These are phyloP conservation scores for Colletotrichum sp. DNA, from an alignment of 2,329 filamentous ascomycete species.

Conservation along the genomic window DNA sequence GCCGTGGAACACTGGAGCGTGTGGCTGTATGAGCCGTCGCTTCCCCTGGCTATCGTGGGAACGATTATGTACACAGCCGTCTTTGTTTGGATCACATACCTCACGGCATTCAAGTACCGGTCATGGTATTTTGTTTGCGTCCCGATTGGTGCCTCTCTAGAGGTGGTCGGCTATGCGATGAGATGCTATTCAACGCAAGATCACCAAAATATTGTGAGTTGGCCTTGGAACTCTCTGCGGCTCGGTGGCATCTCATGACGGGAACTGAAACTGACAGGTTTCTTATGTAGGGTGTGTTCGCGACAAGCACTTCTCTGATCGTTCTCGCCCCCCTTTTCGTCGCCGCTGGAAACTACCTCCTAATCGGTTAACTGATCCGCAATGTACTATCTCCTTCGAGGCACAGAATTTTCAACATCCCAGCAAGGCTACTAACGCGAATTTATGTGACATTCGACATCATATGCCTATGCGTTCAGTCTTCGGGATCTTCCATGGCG, in stretches of 20 bases:
- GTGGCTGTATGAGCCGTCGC: slow-evolving; percentile 50
- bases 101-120: slow-evolving; percentile 44
- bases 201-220: slow-evolving; percentile 33
- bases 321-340: slow-evolving; percentile 54
- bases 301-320: slow-evolving; percentile 43
- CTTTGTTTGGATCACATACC: slow-evolving; percentile 40
- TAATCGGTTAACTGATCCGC: slow-evolving; percentile 51
- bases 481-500: slow-evolving; percentile 47
- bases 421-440: slow-evolving; percentile 42
- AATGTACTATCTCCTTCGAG: slow-evolving; percentile 35
- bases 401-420: slow-evolving; percentile 40
- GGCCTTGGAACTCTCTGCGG: not conserved
- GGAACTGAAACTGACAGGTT: not conserved
- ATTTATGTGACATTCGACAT: slow-evolving; percentile 52
- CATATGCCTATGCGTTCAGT: slow-evolving; percentile 48
- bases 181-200: slow-evolving; percentile 40
- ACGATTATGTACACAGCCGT: slow-evolving; percentile 44
- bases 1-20: slow-evolving; percentile 23
- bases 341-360: slow-evolving; percentile 55
- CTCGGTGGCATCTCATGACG: not conserved
- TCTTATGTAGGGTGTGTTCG: slow-evolving; percentile 35
- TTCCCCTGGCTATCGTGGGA: slow-evolving; percentile 45
- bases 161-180: slow-evolving; percentile 46
- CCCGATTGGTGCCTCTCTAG: slow-evolving; percentile 43
- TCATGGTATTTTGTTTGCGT: slow-evolving; percentile 48